Evolutionary conservation across 441 rosid species (phyloP).

Genomic region (Breynia disticha): DNA sequence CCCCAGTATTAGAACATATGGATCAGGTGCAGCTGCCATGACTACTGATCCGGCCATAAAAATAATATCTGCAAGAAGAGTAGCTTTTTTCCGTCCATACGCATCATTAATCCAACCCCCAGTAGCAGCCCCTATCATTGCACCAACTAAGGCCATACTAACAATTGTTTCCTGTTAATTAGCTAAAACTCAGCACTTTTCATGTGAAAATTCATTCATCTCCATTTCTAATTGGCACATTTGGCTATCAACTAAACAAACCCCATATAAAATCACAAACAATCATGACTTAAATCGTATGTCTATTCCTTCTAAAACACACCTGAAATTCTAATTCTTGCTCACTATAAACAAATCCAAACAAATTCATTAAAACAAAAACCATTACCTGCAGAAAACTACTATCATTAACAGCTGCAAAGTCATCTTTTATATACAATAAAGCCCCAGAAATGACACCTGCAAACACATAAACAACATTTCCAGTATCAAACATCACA

Average conservation of each 20-base stretch:
- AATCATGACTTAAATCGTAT: too few relatives aligned
- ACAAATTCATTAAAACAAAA: background rate
- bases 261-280: too few relatives aligned
- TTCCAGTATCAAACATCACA: background rate
- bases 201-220: too few relatives aligned
- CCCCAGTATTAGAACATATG: conserved; percentile 58
- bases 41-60: conserved; percentile 56
- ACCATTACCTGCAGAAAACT: conserved; percentile 47
- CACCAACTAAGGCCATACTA: conserved; percentile 79
- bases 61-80: conserved; percentile 50
- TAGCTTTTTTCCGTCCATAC: conserved; percentile 54
- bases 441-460: conserved; percentile 88
- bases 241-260: too few relatives aligned
- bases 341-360: background rate
- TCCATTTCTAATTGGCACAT: too few relatives aligned
- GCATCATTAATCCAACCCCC: conserved; percentile 79
- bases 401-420: conserved; percentile 35
- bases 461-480: conserved; percentile 11
- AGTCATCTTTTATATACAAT: conserved; percentile 64
- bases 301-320: too few relatives aligned
- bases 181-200: conserved; percentile 6
- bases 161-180: conserved; percentile 55
- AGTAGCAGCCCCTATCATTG: conserved; percentile 74
- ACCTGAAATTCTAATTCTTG: too few relatives aligned
- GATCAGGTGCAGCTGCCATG: conserved; percentile 71